Evolutionary conservation across 129 eudicot genomes (phyloP).

Genomic region (Flaveria brownii): DNA sequence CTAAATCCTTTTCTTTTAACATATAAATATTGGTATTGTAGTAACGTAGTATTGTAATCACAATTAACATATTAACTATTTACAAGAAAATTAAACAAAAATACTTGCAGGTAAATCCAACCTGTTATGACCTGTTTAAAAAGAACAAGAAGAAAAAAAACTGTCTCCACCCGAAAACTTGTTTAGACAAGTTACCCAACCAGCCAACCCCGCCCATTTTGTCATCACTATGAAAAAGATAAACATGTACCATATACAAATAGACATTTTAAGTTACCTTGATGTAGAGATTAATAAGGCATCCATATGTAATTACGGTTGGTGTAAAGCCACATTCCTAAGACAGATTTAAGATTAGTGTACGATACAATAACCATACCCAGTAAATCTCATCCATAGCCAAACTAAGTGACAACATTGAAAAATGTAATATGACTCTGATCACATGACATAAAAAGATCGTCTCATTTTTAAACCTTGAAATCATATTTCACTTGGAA

Average conservation of each 20-base stretch:
- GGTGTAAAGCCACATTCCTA: conserved; percentile 92
- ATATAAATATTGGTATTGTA: not conserved
- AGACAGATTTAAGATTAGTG: conserved; percentile 27
- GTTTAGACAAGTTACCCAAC: not conserved
- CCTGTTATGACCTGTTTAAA: not conserved
- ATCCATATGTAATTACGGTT: conserved; percentile 74
- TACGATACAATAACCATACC: not conserved
- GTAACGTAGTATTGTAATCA: not conserved
- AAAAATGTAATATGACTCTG: not conserved
- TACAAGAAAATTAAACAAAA: not conserved
- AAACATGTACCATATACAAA: conserved; percentile 10
- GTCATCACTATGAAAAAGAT: conserved; percentile 7
- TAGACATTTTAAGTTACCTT: conserved; percentile 53
- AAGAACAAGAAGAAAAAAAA: not conserved
- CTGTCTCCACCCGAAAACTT: not conserved
- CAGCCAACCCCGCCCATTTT: not conserved
- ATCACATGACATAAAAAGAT: not conserved
- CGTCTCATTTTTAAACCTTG: not conserved
- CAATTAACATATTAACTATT: not conserved
- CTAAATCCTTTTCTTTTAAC: not conserved
- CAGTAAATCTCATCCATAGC: too few species aligned
- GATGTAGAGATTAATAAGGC: conserved; percentile 81
- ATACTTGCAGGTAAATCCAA: not conserved
- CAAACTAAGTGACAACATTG: not conserved
- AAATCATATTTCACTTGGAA: not conserved